Conservation (phyloP, 768 basidiomycete genomes). For the Termitomyces titanicus region DNA sequence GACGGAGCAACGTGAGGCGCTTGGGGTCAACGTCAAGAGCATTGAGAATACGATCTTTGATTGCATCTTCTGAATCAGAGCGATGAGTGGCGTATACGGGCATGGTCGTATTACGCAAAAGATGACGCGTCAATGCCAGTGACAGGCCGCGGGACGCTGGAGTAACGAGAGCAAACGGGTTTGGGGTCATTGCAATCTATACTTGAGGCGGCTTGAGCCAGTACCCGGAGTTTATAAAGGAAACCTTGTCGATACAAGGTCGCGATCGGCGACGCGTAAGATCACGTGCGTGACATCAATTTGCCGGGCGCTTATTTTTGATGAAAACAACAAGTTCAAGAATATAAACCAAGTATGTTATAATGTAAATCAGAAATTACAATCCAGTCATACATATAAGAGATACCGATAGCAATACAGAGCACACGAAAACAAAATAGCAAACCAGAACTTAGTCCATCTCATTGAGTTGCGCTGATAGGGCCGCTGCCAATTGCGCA, state of each 20-base stretch:
- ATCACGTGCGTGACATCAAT: conserved; percentile 8
- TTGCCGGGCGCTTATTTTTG: conserved; percentile 1
- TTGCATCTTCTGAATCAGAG: conserved; percentile 26
- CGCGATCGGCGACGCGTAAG: conserved; percentile 11
- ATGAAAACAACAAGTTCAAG: neutral
- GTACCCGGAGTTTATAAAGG: neutral
- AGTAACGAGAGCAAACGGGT: conserved; percentile 48
- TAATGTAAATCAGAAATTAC: conserved; percentile 9
- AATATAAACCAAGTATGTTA: neutral
- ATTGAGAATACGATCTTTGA: conserved; percentile 39
- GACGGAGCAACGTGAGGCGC: conserved; percentile 42
- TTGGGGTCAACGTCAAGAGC: conserved; percentile 40
- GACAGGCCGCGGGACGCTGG: conserved; percentile 58
- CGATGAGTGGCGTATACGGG: conserved; percentile 59
- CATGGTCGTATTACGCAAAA: conserved; percentile 43
- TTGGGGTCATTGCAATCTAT: conserved; percentile 14
- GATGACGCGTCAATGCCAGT: conserved; percentile 50
- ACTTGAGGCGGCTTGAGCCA: neutral
- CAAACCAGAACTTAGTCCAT: conserved; percentile 16
- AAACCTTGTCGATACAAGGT: neutral
- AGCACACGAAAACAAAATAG: neutral
- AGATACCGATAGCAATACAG: conserved; percentile 12
- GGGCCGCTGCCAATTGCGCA: conserved; percentile 23
- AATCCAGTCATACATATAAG: conserved; percentile 7
- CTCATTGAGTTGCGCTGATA: conserved; percentile 28